Percentiles rank a stretch among this genome's conserved stretches.
Evolutionary conservation across 2,329 filamentous ascomycete genomes (phyloP).

Genomic region (Penicillium sp.): DNA sequence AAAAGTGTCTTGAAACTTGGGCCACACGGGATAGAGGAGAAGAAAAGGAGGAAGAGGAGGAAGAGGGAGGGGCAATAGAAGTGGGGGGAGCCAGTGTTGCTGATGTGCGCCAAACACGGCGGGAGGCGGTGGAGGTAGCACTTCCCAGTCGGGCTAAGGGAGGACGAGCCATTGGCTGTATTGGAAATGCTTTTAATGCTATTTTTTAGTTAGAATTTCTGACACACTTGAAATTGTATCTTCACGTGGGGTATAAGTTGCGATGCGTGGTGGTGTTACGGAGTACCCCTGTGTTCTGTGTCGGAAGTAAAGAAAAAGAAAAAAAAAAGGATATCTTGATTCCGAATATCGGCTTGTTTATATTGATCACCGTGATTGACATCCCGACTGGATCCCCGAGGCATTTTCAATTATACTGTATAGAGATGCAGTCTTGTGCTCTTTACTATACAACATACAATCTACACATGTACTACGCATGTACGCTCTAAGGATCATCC

Average conservation of each 20-base stretch:
- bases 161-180: constrained; percentile 26
- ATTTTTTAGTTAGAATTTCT: not conserved
- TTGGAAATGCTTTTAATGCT: constrained; percentile 3
- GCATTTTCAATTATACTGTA: constrained; percentile 6
- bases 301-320: not conserved
- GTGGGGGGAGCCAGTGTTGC: constrained; percentile 45
- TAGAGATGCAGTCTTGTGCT: not conserved
- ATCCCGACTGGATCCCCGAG: constrained; percentile 7
- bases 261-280: not conserved
- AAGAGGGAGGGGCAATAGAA: constrained; percentile 33
- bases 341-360: constrained; percentile 11
- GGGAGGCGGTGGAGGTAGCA: constrained; percentile 36
- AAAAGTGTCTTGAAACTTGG: constrained; percentile 51
- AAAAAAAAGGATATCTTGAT: not conserved
- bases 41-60: constrained; percentile 28
- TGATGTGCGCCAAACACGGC: constrained; percentile 35
- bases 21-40: constrained; percentile 38
- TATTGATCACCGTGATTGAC: constrained; percentile 4
- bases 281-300: not conserved
- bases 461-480: not conserved
- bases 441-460: not conserved
- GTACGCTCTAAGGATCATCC: not conserved
- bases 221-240: not conserved
- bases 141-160: constrained; percentile 35
- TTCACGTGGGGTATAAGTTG: not conserved